Evolutionary conservation across 805 yeast species (phyloP), one percentile per base, ranked within the genome.

Genomic region (Yarrowia sp.): DNA sequence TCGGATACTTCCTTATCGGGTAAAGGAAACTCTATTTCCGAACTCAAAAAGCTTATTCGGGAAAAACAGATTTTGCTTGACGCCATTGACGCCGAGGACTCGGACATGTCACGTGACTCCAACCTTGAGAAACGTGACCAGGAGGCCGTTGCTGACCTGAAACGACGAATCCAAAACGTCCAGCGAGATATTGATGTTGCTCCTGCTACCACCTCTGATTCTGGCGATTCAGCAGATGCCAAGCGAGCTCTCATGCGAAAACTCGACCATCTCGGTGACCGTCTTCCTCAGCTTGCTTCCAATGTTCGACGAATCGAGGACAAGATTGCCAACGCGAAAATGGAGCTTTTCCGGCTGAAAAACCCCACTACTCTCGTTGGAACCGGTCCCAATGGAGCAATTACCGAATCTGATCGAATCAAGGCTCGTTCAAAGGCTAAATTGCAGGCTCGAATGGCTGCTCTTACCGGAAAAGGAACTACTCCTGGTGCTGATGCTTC

Each of bases 401-500:
- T 91, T 8, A 92, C 98, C 2, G 97, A 90, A 31, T 76, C 85
- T 13, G 98, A 92, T 73, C 83, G 89, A 66, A 83, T 89, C 68
- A 88, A 89, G 70, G 95, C 93, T 43, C 87, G 83, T 69, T 86
- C 90, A 45, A 88, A 89, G 72, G 96, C 93, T 44, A 77, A 86
- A 65, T 79, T 95, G 70, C 86, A 86, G 68, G 89, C 92, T 60
- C 83, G 96, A 69, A 92, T 93, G 96, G 96, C 97, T 33, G 90
- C 93, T 3, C 82, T 93, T 71, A 92, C 98, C 0, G 97, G 97
- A 6, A 88, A 86, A 71, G 79, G 83, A 8, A 77, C 80, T 2
- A 76, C 81, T 8, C 77, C 77, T 36, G 74, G 78, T 47, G 81
- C 79, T 28, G 74, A 71, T 13, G 78, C 75, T 8, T 66, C 73